These are phyloP conservation scores for Rhizopogon vinicolor DNA, from an alignment of 768 basidiomycete genomes.

Conservation along the genomic window DNA sequence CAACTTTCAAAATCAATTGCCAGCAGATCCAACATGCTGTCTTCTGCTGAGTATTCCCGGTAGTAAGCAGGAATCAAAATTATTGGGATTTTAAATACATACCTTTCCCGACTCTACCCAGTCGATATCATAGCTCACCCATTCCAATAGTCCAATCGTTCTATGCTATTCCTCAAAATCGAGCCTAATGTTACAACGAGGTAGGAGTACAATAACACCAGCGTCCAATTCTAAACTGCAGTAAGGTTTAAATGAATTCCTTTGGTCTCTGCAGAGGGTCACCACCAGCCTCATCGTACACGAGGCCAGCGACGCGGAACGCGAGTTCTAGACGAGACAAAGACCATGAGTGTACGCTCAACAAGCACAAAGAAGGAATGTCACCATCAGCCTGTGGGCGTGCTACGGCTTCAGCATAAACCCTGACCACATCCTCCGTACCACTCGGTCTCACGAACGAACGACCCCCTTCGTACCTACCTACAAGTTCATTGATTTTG, in stretches of 20 bases:
- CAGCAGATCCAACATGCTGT: background rate
- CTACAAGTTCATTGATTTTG: conserved; percentile 77
- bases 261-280: conserved; percentile 71
- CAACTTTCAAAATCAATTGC: background rate
- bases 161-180: background rate
- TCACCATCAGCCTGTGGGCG: conserved; percentile 78
- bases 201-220: background rate
- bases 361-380: background rate
- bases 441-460: conserved; percentile 96
- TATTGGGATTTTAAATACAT: no score
- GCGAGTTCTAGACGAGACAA: conserved; percentile 61
- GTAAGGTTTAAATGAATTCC: conserved; percentile 61
- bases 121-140: no score
- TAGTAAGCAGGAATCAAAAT: no score
- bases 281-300: conserved; percentile 81
- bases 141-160: no score
- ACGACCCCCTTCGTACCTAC: conserved; percentile 77
- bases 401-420: conserved; percentile 88
- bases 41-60: no score
- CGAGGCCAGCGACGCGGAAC: conserved; percentile 77
- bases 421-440: conserved; percentile 96
- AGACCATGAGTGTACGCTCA: conserved; percentile 2
- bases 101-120: no score
- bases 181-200: background rate
- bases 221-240: background rate